Evolutionary conservation across 2,329 filamentous ascomycete genomes (phyloP), one percentile per base, ranked within the genome.

Genomic region (Coniochaeta hoffmannii): DNA sequence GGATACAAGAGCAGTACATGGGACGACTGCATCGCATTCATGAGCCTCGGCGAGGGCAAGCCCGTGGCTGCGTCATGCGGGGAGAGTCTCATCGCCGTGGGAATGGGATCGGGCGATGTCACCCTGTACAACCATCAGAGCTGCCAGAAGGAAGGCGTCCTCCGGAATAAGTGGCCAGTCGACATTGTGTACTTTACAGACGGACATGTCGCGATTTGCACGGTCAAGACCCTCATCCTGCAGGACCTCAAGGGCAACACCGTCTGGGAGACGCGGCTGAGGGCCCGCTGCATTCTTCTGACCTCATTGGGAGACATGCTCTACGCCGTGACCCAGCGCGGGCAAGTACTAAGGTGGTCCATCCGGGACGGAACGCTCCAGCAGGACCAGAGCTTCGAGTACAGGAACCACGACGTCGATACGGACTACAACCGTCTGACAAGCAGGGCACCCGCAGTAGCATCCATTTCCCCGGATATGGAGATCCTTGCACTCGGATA

Each of bases 401-500:
- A 60, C 38, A 41, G 46, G 46, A 49, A 52, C 14, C 51, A 30
- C 17, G 56, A 59, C n/a, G 46, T 17, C n/a, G 54, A 56, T 9
- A 53, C 30, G 9, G 51, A 35, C 30, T 36, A 55, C 2, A 10
- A 57, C 31, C 49, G 6, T 5, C 49, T 36, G 8, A 31, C 3
- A 0, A 19, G 22, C 34, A 55, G 55, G 46, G 62, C 59, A 8
- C 62, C 62, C 2, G 24, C 11, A 9, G 24, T 58, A 2, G 62
- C 60, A 5, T 58, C 58, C 3, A 31, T 63, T 0, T 62, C 62
- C 1, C 58, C 62, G 24, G 59, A 61, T 14, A 36, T 55, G 28
- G 60, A 57, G 59, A 66, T 61, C 19, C 51, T 62, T 9, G 60
- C 60, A 1, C 53, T 63, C 1, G 62, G 46, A 3, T 64, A 61